Evolutionary conservation across 345 rosid species (phyloP), one percentile per base, ranked within the genome.

Genomic region (Mallotus nudiflorus): DNA sequence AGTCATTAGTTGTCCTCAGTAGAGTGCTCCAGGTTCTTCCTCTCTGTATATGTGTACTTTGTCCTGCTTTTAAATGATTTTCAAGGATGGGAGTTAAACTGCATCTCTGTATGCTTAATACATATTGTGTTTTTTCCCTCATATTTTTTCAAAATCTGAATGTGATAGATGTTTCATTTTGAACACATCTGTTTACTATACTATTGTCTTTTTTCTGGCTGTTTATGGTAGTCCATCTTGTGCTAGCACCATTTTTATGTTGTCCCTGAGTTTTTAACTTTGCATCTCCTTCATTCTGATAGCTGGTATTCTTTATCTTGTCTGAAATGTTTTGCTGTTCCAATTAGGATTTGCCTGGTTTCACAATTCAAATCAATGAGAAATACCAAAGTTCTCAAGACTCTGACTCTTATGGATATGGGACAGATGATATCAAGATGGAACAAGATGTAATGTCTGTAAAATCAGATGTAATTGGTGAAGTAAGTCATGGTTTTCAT

Each of bases 401-500:
- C 31, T 63, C 84, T 19, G 79, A 39, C 65, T 80, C 82, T 71
- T 75, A 79, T 73, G 71, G 65, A n/a, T 69, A 77, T 69, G 69
- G 66, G 66, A 78, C 83, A 46, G 83, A 69, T 72, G 89, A 77
- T 53, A 69, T 28, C 67, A 84, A 89, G 59, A 74, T 67, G 56
- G 89, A 89, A 73, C 79, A 79, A 49, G 76, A 80, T 62, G 76
- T 84, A 69, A 75, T 59, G 80, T 80, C 62, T 74, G 80, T 86
- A 62, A 57, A 76, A 57, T 82, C 89, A 48, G 82, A 70, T 39
- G 69, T 69, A 31, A 75, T 76, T 42, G 80, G 49, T 66, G 85
- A 87, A 71, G 97, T 91, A 87, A 85, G 96, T 83, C 39, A 61
- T 60, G 51, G 64, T 52, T 50, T 40, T 65, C 50, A 54, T 40